These are phyloP conservation scores for Rhodotorula paludigena DNA, from an alignment of 768 basidiomycete species.

Conservation along the genomic window DNA sequence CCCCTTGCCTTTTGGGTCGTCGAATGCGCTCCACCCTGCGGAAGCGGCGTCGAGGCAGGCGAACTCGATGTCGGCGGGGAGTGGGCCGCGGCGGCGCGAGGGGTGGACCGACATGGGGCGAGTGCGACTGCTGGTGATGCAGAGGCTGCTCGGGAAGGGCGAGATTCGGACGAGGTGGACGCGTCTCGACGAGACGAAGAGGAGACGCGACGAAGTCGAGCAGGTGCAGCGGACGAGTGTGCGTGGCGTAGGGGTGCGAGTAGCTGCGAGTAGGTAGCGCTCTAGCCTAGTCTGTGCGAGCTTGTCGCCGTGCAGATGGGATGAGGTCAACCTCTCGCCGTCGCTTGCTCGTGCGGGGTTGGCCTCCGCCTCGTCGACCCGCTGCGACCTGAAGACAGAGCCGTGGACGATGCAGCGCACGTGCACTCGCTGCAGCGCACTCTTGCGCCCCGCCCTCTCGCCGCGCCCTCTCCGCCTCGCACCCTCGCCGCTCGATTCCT, in stretches of 20 bases:
- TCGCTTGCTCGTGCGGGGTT: too few relatives aligned
- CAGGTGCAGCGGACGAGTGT: too few relatives aligned
- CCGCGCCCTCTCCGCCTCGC: neutral
- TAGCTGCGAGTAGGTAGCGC: too few relatives aligned
- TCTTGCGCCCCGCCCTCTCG: neutral
- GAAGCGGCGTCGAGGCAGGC: slow-evolving; percentile 19
- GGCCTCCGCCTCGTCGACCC: too few relatives aligned
- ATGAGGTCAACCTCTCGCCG: too few relatives aligned
- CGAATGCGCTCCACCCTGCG: slow-evolving; percentile 2
- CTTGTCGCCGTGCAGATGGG: too few relatives aligned
- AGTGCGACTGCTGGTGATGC: neutral
- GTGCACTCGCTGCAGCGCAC: neutral
- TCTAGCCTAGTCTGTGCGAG: too few relatives aligned
- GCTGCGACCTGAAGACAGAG: neutral
- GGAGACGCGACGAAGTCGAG: too few relatives aligned
- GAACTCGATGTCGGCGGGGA: slow-evolving; percentile 35
- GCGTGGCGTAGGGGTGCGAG: too few relatives aligned
- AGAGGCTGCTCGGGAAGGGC: neutral
- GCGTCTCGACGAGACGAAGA: too few relatives aligned
- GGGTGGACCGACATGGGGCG: slow-evolving; percentile 19
- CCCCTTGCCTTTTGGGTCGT: slow-evolving; percentile 6
- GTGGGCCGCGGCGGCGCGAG: slow-evolving; percentile 17
- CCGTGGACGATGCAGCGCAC: neutral
- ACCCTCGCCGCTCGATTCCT: neutral
- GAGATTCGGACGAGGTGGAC: neutral